Conservation (phyloP, 192 early-diverging fungal genomes). For the Podila clonocystis region DNA sequence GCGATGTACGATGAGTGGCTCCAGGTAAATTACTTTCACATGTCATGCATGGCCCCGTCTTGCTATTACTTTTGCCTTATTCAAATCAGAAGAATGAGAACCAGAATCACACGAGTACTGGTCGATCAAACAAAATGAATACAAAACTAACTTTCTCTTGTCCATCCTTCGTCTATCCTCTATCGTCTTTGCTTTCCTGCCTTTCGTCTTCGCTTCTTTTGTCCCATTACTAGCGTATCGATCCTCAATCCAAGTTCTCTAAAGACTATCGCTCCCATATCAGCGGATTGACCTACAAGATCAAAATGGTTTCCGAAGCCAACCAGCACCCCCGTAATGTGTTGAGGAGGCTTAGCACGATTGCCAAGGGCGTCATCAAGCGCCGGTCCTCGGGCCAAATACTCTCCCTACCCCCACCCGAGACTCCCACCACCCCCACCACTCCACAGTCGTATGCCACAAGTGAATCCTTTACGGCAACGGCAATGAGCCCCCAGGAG, state of each 20-base stretch:
- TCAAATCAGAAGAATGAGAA: too few species aligned
- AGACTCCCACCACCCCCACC: constrained; percentile 11
- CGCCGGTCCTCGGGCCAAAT: constrained; percentile 23
- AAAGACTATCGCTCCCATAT: constrained; percentile 21
- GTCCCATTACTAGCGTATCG: constrained; percentile 11
- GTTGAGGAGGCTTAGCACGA: constrained; percentile 39
- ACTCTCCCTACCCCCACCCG: not conserved
- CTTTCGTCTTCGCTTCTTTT: too few species aligned
- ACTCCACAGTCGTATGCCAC: constrained; percentile 7
- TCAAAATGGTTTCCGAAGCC: constrained; percentile 30
- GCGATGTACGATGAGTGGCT: constrained; percentile 41
- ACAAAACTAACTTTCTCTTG: too few species aligned
- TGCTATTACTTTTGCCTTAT: too few species aligned
- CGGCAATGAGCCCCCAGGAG: not conserved
- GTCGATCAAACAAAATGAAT: too few species aligned
- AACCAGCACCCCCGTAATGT: constrained; percentile 32
- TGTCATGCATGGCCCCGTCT: too few species aligned
- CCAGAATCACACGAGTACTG: too few species aligned
- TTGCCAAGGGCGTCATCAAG: constrained; percentile 37
- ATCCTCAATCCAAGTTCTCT: constrained; percentile 30
- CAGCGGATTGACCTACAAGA: constrained; percentile 35
- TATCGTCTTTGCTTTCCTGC: too few species aligned
- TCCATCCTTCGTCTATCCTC: too few species aligned
- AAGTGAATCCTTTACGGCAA: not conserved
- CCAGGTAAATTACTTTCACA: not conserved